These are phyloP conservation scores for Xylona heveae DNA, from an alignment of 495 filamentous ascomycete genomes.

Conservation along the genomic window DNA sequence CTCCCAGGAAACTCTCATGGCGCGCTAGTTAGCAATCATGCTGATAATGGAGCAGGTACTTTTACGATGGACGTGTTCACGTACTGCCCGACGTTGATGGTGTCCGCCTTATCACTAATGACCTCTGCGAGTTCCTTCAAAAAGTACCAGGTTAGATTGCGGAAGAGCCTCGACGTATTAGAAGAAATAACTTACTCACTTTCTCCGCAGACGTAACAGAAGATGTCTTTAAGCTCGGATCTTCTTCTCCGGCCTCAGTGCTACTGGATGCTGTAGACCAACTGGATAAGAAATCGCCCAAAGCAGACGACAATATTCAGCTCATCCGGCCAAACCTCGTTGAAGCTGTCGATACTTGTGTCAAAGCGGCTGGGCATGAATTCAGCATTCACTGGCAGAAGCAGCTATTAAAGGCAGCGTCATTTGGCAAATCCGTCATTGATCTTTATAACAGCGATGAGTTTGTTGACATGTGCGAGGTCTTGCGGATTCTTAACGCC, in stretches of 20 bases:
- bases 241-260: constrained; percentile 70
- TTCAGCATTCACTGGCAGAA: constrained; percentile 86
- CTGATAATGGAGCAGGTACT: constrained; percentile 30
- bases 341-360: constrained; percentile 81
- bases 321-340: constrained; percentile 69
- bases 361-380: constrained; percentile 80
- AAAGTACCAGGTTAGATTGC: constrained; percentile 56
- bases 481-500: constrained; percentile 76
- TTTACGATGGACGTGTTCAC: constrained; percentile 81
- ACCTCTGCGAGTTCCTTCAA: constrained; percentile 87
- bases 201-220: constrained; percentile 43
- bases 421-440: constrained; percentile 89
- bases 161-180: no score
- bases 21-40: neutral
- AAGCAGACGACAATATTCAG: constrained; percentile 93
- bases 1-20: neutral
- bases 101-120: constrained; percentile 67
- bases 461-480: constrained; percentile 97
- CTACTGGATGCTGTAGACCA: constrained; percentile 83
- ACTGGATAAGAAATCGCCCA: constrained; percentile 81
- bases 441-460: constrained; percentile 95
- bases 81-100: constrained; percentile 78
- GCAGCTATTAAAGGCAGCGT: constrained; percentile 79
- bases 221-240: constrained; percentile 72
- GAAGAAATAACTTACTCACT: no score